A percentile compares a stretch with the other conserved stretches of the same genome.
These are phyloP conservation scores for Leishmania braziliensis DNA, from an alignment of 208 protist genomes.

Conservation along the genomic window DNA sequence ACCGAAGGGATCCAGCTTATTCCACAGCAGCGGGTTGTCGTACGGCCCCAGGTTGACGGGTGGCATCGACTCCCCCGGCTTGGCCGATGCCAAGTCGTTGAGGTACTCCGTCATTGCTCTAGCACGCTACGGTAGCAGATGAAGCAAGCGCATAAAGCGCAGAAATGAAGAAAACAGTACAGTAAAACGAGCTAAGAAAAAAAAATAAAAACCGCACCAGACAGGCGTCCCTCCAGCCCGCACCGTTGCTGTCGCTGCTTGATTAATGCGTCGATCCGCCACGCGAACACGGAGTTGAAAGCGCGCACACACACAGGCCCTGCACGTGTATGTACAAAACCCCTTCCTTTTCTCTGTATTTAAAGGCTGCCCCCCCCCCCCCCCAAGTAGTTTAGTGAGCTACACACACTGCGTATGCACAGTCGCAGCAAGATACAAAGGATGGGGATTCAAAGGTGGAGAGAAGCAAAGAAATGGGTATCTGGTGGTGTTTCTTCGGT, in stretches of 20 bases:
- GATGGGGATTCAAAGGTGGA: not conserved
- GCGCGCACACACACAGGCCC: not conserved
- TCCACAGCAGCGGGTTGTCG: constrained; percentile 92
- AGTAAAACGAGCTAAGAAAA: not conserved
- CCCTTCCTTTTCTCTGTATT: not conserved
- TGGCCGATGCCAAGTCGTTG: constrained; percentile 59
- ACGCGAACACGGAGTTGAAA: not conserved
- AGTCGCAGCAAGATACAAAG: not conserved
- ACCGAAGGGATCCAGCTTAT: constrained; percentile 90
- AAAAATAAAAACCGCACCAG: too few relatives aligned
- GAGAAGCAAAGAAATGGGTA: not conserved
- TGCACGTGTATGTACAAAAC: not conserved
- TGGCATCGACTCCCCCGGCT: constrained; percentile 62
- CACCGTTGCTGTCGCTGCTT: not conserved
- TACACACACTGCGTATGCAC: not conserved
- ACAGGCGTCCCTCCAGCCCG: not conserved
- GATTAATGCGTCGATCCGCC: too few relatives aligned
- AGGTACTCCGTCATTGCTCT: constrained; percentile 85
- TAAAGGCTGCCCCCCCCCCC: not conserved
- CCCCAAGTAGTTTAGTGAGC: not conserved
- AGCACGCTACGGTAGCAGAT: not conserved
- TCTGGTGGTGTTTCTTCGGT: not conserved
- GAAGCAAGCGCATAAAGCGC: not conserved
- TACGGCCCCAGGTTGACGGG: constrained; percentile 90
- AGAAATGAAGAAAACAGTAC: not conserved